These are phyloP conservation scores for Vigna radiata DNA, from an alignment of 306 rosid species.

Conservation along the genomic window DNA sequence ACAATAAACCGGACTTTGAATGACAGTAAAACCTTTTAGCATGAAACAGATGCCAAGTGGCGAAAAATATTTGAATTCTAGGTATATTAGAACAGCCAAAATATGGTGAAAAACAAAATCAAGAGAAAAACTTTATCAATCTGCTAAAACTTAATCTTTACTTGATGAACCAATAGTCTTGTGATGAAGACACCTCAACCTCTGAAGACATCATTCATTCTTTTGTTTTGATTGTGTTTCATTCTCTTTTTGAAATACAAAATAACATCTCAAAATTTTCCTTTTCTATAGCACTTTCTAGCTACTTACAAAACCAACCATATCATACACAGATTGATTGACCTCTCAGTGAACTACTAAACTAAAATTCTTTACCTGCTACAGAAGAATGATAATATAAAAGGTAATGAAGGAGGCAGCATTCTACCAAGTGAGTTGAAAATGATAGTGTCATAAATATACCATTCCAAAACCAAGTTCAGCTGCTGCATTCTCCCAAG, in stretches of 20 bases:
- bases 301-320: not conserved
- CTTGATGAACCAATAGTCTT: not conserved
- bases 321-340: not conserved
- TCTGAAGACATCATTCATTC: not conserved
- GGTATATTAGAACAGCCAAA: not conserved
- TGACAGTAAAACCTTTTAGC: too few relatives aligned
- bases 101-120: not conserved
- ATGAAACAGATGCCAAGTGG: too few relatives aligned
- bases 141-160: too few relatives aligned
- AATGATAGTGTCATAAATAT: not conserved
- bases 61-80: too few relatives aligned
- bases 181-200: not conserved
- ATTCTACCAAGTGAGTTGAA: not conserved
- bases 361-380: not conserved
- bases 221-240: not conserved
- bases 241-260: not conserved
- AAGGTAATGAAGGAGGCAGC: not conserved
- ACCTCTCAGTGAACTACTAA: not conserved
- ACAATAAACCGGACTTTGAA: too few relatives aligned
- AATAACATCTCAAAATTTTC: not conserved
- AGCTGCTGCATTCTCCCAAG: not conserved
- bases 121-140: not conserved
- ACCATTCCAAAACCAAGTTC: not conserved
- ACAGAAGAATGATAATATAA: not conserved
- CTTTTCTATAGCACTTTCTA: not conserved